Percentiles rank a stretch among this genome's conserved stretches.
Conservation (phyloP, 768 basidiomycete species). For the Kwoniella sp. region DNA sequence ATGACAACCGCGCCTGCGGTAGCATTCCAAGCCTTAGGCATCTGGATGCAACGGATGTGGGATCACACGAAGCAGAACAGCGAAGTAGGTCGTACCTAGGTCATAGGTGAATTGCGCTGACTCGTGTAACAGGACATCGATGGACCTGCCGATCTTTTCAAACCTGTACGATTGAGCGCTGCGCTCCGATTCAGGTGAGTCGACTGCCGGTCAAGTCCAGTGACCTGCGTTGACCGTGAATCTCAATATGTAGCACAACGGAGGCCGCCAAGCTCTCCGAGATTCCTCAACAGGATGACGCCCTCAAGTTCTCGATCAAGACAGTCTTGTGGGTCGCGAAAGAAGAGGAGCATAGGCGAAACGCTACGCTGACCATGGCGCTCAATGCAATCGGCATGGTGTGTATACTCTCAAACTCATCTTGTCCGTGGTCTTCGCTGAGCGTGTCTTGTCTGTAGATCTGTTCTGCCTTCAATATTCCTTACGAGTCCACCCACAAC, state of each 20-base stretch:
- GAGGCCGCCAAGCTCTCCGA: constrained; percentile 23
- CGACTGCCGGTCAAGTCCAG: neutral
- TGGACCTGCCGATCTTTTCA: constrained; percentile 49
- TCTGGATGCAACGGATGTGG: constrained; percentile 24
- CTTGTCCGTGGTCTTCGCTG: neutral
- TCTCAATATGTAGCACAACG: constrained; percentile 3
- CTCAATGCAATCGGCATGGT: constrained; percentile 16
- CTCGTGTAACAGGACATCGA: constrained; percentile 4
- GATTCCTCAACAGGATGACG: constrained; percentile 26
- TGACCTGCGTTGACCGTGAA: neutral
- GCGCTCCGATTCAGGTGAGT: constrained; percentile 46
- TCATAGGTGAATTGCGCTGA: neutral
- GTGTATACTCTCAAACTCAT: neutral
- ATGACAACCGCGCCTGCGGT: constrained; percentile 5
- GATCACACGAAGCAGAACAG: constrained; percentile 18
- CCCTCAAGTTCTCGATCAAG: constrained; percentile 23
- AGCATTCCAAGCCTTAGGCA: constrained; percentile 14
- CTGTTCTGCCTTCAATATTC: constrained; percentile 14
- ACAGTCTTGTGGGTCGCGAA: constrained; percentile 20
- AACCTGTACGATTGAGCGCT: constrained; percentile 36
- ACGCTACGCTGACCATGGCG: constrained; percentile 6
- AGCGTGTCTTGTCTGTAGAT: constrained; percentile 1
- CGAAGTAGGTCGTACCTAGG: constrained; percentile 7
- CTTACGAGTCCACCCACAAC: neutral
- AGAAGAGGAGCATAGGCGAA: constrained; percentile 11